Base-by-base conservation (phyloP, 495 filamentous ascomycete genomes). In the Glarea lozoyensis region DNA sequence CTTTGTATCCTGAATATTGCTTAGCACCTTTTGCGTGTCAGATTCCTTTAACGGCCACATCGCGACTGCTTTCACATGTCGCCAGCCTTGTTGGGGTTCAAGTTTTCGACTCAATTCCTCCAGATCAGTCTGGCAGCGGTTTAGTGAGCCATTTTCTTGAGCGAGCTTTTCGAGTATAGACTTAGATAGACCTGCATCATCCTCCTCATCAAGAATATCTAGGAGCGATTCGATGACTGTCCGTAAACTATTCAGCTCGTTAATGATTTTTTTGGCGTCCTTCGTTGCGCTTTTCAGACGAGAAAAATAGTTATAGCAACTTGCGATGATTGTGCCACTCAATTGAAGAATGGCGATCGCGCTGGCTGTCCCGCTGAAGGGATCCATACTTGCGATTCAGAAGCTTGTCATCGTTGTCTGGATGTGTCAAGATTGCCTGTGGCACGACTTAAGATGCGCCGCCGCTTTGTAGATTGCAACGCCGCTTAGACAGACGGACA, bases 331-430 rank as follows among this genome's bases (percentile, higher is more conserved):
- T 5, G 27, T 13, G 2, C 27, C 40, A 30, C 27, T 34, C 13
- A 43, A 22, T n/a, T 43, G 27, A 2, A 43, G 18, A 1, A 43
- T 20, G 2, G 40, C 40, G 15, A 50, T 50, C 6, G 35, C 36
- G 20, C 42, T 43, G 27, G 42, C 42, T 9, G 44, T 21, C 12
- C 33, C n/a, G 35, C 27, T 18, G 16, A 43, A 34, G 15, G 37
- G 37, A 23, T 45, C 27, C 13, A 20, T 27, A 9, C n/a, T n/a
- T n/a, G n/a, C n/a, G n/a, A n/a, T n/a, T n/a, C n/a, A n/a, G n/a
- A n/a, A n/a, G n/a, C n/a, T n/a, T n/a, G n/a, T n/a, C n/a, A n/a
- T n/a, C n/a, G n/a, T n/a, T n/a, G n/a, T n/a, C n/a, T n/a, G n/a
- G n/a, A n/a, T n/a, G n/a, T n/a, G n/a, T n/a, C n/a, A n/a, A n/a